A percentile compares a stretch with the other conserved stretches of the same genome.
Evolutionary conservation across 768 basidiomycete genomes (phyloP).

Genomic region (Hygrocybe coccinea): DNA sequence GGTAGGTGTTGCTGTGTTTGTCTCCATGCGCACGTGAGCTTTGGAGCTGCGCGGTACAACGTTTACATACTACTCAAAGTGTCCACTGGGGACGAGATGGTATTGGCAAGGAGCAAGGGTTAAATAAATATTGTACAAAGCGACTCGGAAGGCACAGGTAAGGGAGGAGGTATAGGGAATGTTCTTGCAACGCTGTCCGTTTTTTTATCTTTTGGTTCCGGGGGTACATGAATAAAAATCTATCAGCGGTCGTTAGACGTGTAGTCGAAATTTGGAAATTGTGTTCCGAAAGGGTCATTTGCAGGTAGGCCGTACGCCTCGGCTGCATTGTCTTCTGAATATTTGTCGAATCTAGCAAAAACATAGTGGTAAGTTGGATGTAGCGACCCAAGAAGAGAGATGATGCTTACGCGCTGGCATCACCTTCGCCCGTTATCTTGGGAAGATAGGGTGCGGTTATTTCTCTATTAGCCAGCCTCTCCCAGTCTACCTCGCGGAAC

Average conservation of each 20-base stretch:
- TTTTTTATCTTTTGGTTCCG: too few species aligned
- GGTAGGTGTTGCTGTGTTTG: constrained; percentile 2
- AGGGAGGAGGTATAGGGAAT: too few species aligned
- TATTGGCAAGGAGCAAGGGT: background rate
- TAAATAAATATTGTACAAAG: background rate
- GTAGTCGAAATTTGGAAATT: constrained; percentile 81
- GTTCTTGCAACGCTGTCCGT: too few species aligned
- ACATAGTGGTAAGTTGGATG: constrained; percentile 1
- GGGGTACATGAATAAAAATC: background rate
- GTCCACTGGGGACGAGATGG: too few species aligned
- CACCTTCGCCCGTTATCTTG: constrained; percentile 86
- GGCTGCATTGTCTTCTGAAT: constrained; percentile 69
- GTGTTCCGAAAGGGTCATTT: constrained; percentile 57
- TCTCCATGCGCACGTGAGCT: background rate
- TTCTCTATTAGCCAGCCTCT: constrained; percentile 69
- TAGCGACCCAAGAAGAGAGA: constrained; percentile 2
- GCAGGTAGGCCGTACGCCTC: constrained; percentile 54
- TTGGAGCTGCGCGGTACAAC: background rate
- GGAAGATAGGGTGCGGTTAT: constrained; percentile 96
- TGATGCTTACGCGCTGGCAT: constrained; percentile 80
- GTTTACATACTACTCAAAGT: background rate
- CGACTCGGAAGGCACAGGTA: too few species aligned
- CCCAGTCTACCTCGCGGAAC: constrained; percentile 95
- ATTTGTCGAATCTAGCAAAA: constrained; percentile 61
- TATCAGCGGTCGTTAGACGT: constrained; percentile 24